Base-by-base conservation (phyloP, 139 green algal genomes). In the Picochlorum sp. region DNA sequence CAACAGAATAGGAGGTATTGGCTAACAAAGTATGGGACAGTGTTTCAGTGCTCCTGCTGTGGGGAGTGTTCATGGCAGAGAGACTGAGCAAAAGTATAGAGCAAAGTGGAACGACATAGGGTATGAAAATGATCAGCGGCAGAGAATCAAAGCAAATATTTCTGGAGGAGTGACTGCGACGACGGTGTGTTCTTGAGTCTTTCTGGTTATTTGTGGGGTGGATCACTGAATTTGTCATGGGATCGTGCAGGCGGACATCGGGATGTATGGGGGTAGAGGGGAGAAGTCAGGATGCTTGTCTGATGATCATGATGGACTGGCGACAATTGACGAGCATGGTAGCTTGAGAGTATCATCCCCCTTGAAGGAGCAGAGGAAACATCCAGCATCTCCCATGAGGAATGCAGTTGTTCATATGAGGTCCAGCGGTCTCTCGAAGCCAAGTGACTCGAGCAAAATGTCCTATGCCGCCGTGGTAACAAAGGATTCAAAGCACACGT, bases 241-340 rank as follows among this genome's bases (percentile, higher is more conserved):
- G 7, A 16, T 32, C 9, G 26, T 59, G 51, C 23, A n/a, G 51
- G 51, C 20, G 5, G 16, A 21, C 16, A 54, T 20, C 0, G 47
- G 47, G 18, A 54, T 54, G 47, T 26, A 26, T 20, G 47, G 2
- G 47, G 47, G 47, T 54, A 54, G 16, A 21, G 47, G n/a, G 18
- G 47, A 41, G 8, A 41, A 41, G 2, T 54, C 16, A 26, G 47
- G 47, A 54, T 20, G 47, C 15, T 54, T 54, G 5, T 7, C 16
- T 54, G 47, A 54, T 7, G 18, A 54, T 26, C 18, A 20, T 54
- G 47, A 21, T 26, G 47, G 63, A 52, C 69, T 75, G 24, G 62
- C 62, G 14, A 62, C 54, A 30, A 75, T 75, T 32, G 69, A 69
- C 6, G 69, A 75, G 52, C 47, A 75, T 41, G 41, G 23, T 15